Conservation (phyloP, 1,139 yeast genomes). For the Yamadazyma atmosphaerica region DNA sequence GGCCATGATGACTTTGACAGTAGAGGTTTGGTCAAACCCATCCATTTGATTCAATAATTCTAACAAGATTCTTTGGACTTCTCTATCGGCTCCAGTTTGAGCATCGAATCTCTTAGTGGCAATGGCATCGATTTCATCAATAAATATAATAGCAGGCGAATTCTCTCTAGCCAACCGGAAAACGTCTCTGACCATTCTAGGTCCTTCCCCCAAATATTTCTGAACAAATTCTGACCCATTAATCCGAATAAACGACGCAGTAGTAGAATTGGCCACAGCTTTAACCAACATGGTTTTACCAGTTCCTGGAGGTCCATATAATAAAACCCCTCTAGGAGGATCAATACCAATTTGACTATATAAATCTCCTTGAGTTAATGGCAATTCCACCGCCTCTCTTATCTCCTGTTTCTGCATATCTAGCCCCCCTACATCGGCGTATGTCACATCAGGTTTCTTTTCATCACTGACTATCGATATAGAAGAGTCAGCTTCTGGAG, state of each 20-base stretch:
- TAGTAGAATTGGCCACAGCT: conserved; percentile 96
- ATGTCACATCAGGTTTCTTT: conserved; percentile 87
- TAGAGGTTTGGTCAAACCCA: conserved; percentile 94
- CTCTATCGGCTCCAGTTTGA: conserved; percentile 99
- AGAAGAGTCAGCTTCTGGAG: conserved; percentile 98
- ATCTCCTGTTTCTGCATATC: conserved; percentile 99
- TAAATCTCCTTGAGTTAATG: conserved; percentile 92
- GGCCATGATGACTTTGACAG: conserved; percentile 98
- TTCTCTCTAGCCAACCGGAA: conserved; percentile 96
- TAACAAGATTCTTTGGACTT: conserved; percentile 95
- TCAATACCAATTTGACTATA: conserved; percentile 98
- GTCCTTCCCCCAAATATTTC: conserved; percentile 98
- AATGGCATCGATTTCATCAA: conserved; percentile 98
- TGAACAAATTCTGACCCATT: conserved; percentile 98
- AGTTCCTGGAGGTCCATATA: conserved; percentile 99
- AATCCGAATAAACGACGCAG: conserved; percentile 94
- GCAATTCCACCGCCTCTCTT: conserved; percentile 96
- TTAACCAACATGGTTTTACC: conserved; percentile 99
- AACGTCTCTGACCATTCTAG: conserved; percentile 98
- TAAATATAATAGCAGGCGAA: conserved; percentile 93
- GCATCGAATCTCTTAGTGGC: conserved; percentile 99
- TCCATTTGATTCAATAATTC: conserved; percentile 98
- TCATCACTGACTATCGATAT: conserved; percentile 93
- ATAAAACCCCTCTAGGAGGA: conserved; percentile 95
- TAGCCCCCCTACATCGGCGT: conserved; percentile 96